phyloP scores from a whole-genome alignment of 2,329 filamentous ascomycete species.

The Fusarium sp. region DNA sequence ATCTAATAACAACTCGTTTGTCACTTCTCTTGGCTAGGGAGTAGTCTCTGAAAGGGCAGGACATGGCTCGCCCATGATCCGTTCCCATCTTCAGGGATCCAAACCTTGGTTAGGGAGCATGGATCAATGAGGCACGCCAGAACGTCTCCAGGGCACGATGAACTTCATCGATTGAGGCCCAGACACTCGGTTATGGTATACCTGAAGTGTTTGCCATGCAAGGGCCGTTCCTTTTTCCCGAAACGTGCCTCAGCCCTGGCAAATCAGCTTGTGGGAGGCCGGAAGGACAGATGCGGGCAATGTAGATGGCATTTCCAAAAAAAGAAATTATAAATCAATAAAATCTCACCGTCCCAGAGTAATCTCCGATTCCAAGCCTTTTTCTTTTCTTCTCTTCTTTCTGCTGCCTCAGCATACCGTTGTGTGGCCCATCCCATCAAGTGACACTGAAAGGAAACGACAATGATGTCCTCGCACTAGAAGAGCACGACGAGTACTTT shows the following conservation, averaged over 20 bases:
- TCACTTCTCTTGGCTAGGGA: background rate
- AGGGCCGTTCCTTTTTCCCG: background rate
- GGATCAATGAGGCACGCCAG: background rate
- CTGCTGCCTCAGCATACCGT: background rate
- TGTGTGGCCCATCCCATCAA: background rate
- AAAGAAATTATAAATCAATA: conserved; percentile 5
- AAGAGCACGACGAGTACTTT: background rate
- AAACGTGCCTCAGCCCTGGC: background rate
- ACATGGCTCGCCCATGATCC: background rate
- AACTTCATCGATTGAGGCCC: background rate
- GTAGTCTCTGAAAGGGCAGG: background rate
- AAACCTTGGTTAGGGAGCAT: background rate
- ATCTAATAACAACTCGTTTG: background rate
- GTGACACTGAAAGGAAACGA: background rate
- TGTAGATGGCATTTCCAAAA: background rate
- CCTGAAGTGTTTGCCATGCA: background rate
- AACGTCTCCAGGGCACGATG: background rate
- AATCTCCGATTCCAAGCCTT: too few relatives aligned
- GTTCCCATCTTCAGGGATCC: background rate
- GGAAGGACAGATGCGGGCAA: background rate
- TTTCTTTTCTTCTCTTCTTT: background rate
- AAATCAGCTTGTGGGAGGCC: background rate
- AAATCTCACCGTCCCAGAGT: background rate
- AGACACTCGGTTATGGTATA: background rate
- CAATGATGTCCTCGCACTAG: background rate